phyloP scores from a whole-genome alignment of 2,329 filamentous ascomycete genomes.

The Ceratocystis alfenasii region DNA sequence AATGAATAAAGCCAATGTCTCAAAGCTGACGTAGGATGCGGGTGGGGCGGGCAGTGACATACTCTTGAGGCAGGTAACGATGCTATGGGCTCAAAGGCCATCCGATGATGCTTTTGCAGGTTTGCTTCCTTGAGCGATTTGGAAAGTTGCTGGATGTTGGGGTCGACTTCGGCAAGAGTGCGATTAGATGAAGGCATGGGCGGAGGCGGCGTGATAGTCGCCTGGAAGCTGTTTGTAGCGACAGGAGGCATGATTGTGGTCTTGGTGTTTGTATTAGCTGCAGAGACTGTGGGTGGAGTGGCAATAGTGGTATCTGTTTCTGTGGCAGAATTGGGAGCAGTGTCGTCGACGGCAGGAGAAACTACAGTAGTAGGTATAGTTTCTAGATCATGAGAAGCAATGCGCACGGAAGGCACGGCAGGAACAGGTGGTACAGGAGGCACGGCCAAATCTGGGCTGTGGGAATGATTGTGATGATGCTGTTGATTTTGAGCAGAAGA shows the following conservation, averaged over 20 bases:
- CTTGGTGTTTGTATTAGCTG: background rate
- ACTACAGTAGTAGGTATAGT: constrained; percentile 11
- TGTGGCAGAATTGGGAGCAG: background rate
- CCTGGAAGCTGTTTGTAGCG: constrained; percentile 13
- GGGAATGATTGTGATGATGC: background rate
- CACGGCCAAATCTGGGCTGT: background rate
- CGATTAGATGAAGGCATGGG: background rate
- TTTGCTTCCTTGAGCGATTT: constrained; percentile 20
- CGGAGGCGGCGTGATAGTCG: constrained; percentile 19
- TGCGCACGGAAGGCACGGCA: constrained; percentile 13
- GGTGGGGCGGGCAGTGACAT: constrained; percentile 33
- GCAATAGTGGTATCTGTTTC: background rate
- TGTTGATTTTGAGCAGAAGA: background rate
- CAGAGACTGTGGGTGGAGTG: background rate
- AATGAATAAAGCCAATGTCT: background rate
- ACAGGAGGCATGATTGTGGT: background rate
- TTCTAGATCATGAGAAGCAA: constrained; percentile 17
- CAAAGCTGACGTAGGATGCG: background rate
- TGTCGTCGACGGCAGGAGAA: background rate
- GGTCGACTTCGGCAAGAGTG: constrained; percentile 7
- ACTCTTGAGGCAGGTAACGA: constrained; percentile 77
- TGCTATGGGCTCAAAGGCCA: constrained; percentile 62
- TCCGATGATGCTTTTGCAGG: constrained; percentile 18
- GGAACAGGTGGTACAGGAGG: background rate
- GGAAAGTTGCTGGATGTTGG: constrained; percentile 18